Conservation (phyloP, 805 yeast genomes). For the Metschnikowia matae region DNA sequence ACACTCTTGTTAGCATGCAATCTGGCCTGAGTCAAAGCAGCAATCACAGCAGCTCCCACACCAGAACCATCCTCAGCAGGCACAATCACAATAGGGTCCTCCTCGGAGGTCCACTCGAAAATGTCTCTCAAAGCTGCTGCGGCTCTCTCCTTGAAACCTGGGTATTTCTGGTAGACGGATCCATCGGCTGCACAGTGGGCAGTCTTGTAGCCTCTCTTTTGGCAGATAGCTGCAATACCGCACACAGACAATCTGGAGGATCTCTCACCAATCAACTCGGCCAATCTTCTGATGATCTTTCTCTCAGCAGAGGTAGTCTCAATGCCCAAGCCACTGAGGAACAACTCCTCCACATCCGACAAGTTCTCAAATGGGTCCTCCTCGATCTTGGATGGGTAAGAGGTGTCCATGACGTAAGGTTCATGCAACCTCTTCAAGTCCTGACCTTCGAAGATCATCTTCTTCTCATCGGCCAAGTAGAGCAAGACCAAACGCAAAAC, state of each 20-base stretch:
- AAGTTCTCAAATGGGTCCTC: conserved; percentile 85
- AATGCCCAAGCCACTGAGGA: conserved; percentile 55
- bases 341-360: conserved; percentile 65
- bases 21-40: conserved; percentile 87
- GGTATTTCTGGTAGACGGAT: conserved; percentile 90
- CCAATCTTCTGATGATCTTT: conserved; percentile 72
- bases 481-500: conserved; percentile 73
- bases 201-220: conserved; percentile 71
- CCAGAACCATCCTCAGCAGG: conserved; percentile 99
- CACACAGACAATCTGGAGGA: conserved; percentile 90
- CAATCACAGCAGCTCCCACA: conserved; percentile 97
- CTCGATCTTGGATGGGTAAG: conserved; percentile 82
- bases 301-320: conserved; percentile 74
- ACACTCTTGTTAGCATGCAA: conserved; percentile 65
- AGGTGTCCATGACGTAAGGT: conserved; percentile 80
- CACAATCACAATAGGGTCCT: conserved; percentile 79
- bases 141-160: conserved; percentile 85
- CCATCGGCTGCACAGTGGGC: conserved; percentile 97
- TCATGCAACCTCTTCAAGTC: conserved; percentile 57
- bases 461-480: conserved; percentile 59
- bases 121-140: conserved; percentile 85
- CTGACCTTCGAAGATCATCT: conserved; percentile 66
- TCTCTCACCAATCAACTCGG: conserved; percentile 87
- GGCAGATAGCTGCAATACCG: conserved; percentile 92
- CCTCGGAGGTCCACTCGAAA: conserved; percentile 65